Base-by-base conservation (phyloP, 768 basidiomycete genomes). In the Amylocystis lapponica region DNA sequence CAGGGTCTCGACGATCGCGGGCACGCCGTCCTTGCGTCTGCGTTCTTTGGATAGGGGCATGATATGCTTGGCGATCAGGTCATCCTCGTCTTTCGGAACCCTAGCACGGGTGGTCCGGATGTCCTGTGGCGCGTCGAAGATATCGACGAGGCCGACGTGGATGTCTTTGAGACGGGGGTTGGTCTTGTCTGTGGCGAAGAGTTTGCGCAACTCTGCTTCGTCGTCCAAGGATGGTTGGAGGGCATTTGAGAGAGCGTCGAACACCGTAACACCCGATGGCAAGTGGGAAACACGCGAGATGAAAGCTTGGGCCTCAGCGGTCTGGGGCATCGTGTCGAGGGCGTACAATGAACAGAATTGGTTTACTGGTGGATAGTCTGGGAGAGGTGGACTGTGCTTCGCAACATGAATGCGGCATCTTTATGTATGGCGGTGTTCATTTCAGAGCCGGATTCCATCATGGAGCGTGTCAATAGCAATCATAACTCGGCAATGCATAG, bases 171-270 rank as follows among this genome's bases (percentile, higher is more conserved):
- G 65, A 21, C 72, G 69, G 9, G 57, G 16, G 43, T 76, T 70
- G 35, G 48, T 47, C 55, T 67, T 71, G 49, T 80, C 76, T 2
- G 69, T 73, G 8, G 78, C 78, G 46, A 76, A 81, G 17, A 79
- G 60, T 43, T 66, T 70, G 48, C 79, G 69, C 35, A 83, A 59
- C 33, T 73, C 66, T 2, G 71, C 65, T 60, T 83, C 80, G 37
- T 78, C 72, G 9, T 75, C 73, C 39, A 83, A 63, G 23, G 76
- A 75, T 13, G 76, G 75, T 39, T 72, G 66, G n/a, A 82, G 63
- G 4, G 27, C 49, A 13, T 43, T 23, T 13, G 41, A 17, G 9
- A 78, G 70, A 37, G 66, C 62, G 31, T 70, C 61, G 22, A 47
- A 41, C 14, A 31, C 36, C 6, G 49, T 51, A 10, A 54, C 51